Conservation (phyloP, 176 grass and related monocot species). For the Calamus simplicifolius region DNA sequence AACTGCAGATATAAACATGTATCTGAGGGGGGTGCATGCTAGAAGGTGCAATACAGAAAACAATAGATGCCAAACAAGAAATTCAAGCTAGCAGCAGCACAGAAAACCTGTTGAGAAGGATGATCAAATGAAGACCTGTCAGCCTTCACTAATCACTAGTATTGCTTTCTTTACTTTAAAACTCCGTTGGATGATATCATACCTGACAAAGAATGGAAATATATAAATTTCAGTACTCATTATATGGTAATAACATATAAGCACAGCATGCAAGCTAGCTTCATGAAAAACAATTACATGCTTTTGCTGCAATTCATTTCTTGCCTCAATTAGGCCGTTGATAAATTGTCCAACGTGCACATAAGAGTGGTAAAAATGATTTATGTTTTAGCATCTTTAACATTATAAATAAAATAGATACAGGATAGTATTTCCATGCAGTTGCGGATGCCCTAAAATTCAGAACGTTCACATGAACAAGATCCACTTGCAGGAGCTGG, state of each 20-base stretch:
- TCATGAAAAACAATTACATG: neutral
- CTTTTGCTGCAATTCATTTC: constrained; percentile 78
- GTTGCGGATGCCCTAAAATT: too few species aligned
- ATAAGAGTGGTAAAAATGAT: too few species aligned
- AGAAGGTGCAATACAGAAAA: too few species aligned
- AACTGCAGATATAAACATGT: constrained; percentile 28
- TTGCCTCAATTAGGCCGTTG: constrained; percentile 65
- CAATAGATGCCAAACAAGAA: too few species aligned
- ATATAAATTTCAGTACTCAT: constrained; percentile 8
- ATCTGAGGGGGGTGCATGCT: neutral
- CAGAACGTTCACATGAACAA: too few species aligned
- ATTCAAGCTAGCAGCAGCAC: neutral
- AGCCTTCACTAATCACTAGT: constrained; percentile 54
- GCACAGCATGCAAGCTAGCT: neutral
- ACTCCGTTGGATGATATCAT: constrained; percentile 52
- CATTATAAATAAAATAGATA: neutral
- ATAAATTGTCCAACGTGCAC: constrained; percentile 73
- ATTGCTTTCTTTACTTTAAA: constrained; percentile 92
- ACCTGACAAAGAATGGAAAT: constrained; percentile 38
- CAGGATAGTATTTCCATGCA: too few species aligned
- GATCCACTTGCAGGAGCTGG: too few species aligned
- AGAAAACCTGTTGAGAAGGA: constrained; percentile 68
- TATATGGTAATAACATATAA: too few species aligned
- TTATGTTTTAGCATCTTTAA: neutral
- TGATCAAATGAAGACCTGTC: constrained; percentile 66